Evolutionary conservation across 2,329 filamentous ascomycete genomes (phyloP), one percentile per base, ranked within the genome.

Genomic region (Fusarium zealandicum): DNA sequence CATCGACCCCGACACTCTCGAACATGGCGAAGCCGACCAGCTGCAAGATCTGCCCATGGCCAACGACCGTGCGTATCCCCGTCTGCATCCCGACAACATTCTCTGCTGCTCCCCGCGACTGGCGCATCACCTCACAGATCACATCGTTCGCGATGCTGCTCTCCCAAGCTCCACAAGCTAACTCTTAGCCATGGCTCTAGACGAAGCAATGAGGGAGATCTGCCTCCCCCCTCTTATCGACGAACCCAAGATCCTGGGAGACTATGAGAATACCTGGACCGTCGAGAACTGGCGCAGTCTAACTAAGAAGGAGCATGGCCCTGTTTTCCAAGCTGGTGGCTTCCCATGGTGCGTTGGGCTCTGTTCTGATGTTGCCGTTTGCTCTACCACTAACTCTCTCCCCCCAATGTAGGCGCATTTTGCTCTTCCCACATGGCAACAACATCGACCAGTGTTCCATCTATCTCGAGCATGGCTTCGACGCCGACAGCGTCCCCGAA

Each of bases 391-490:
- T 64, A 52, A 61, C 61, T 40, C 70, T 58, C 43, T 42, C 18
- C 22, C 39, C 35, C 13, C 41, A 30, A 22, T 38, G 17, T 59
- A 93, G 90, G 95, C 90, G 93, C 68, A 89, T 98, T 66, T 83
- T 99, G 12, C 92, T 99, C 72, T 99, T 99, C 70, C 93, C 95
- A 0, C 92, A 88, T 60, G 95, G 95, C 44, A 99, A 99, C 73
- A 93, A 96, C 64, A 90, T 93, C 50, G 93, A 98, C 63, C 90
- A 91, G 69, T 92, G 90, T 39, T 98, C 95, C 6, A 91, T 99
- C 72, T 99, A 98, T 74, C 85, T 99, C 17, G 95, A 99, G 73
- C 95, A 98, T 73, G 95, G 92, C 37, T 96, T 90, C 75, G 89
- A 91, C 18, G 80, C 89, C 16, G 78, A 76, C 60, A 84, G 86